phyloP scores from a whole-genome alignment of 129 eudicot genomes.

The Escallonia rubra region DNA sequence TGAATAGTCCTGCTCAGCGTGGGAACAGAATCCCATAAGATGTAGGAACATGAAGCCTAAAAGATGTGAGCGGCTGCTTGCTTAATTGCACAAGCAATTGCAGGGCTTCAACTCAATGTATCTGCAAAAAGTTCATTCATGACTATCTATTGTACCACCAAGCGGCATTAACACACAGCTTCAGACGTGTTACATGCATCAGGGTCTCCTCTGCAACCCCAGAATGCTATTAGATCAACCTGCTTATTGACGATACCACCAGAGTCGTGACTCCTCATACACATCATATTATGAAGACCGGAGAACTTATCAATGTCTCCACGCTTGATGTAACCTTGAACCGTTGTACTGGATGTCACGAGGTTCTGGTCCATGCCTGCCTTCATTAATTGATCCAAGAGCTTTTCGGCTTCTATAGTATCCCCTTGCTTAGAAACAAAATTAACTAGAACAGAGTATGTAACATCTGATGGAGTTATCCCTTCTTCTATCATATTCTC shows the following conservation, averaged over 20 bases:
- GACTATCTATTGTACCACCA: neutral
- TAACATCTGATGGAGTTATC: constrained; percentile 37
- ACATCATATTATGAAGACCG: constrained; percentile 8
- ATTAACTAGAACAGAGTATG: constrained; percentile 39
- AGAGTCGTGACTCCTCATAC: constrained; percentile 11
- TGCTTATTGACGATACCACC: neutral
- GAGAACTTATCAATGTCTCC: constrained; percentile 11
- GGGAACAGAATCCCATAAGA: neutral
- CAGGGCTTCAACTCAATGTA: neutral
- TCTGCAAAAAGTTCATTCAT: neutral
- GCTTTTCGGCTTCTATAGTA: constrained; percentile 31
- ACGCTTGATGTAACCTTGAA: constrained; percentile 9
- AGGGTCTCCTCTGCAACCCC: neutral
- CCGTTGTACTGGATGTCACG: constrained; percentile 12
- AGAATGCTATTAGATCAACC: neutral
- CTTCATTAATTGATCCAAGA: constrained; percentile 28
- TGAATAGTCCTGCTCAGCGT: neutral
- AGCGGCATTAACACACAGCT: constrained; percentile 10
- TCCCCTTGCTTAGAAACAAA: constrained; percentile 29
- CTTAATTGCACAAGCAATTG: neutral
- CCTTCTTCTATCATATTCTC: constrained; percentile 63
- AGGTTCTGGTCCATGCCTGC: constrained; percentile 11
- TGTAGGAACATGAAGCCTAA: neutral
- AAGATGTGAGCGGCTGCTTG: neutral
- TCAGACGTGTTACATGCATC: constrained; percentile 3